Base-by-base conservation (phyloP, 1,284 basidiomycete species). In the Sanghuangporus baumii region DNA sequence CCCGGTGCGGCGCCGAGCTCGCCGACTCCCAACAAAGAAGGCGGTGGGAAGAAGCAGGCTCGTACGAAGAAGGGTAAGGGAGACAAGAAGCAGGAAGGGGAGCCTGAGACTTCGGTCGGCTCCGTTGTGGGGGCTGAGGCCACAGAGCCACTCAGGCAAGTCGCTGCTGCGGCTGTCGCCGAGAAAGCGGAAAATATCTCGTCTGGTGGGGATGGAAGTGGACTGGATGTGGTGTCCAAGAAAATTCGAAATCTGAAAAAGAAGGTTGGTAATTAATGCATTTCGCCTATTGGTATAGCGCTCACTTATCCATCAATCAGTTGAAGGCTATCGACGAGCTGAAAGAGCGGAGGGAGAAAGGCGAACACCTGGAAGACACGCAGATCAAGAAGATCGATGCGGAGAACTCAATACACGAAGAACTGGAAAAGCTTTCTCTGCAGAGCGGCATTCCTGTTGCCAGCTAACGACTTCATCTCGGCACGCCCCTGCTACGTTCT, bases 241-340 rank as follows among this genome's bases (percentile, higher is more conserved):
- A 98, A 97, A 83, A 84, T 94, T 65, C 81, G 96, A 68, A 97
- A 96, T 74, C 71, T 98, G 72, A 94, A 85, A 72, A 98, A 98
- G 83, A 96, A 97, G 88, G 91, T 93, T 63, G 67, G 80, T 74
- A 60, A 55, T 9, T 57, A 55, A 67, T 46, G 50, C 50, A 47
- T 37, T n/a, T 36, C 60, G 20, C 26, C 26, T 6, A 43, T 37
- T 47, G 47, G 61, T 14, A 20, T 34, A 43, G 14, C 26, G 57
- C 56, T 71, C 50, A 63, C 23, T 34, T 26, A 43, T 62, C 38
- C 38, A 16, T 16, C 60, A 20, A 65, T 60, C 67, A 96, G 92
- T 82, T 97, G 70, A 96, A 96, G 75, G 95, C 94, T 12, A 97
- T 97, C 68, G 93, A 96, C 40, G 95, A 98, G 71, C 83, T 98